Evolutionary conservation across 2,329 filamentous ascomycete genomes (phyloP).

Genomic region (Ceratocystis huliohia): DNA sequence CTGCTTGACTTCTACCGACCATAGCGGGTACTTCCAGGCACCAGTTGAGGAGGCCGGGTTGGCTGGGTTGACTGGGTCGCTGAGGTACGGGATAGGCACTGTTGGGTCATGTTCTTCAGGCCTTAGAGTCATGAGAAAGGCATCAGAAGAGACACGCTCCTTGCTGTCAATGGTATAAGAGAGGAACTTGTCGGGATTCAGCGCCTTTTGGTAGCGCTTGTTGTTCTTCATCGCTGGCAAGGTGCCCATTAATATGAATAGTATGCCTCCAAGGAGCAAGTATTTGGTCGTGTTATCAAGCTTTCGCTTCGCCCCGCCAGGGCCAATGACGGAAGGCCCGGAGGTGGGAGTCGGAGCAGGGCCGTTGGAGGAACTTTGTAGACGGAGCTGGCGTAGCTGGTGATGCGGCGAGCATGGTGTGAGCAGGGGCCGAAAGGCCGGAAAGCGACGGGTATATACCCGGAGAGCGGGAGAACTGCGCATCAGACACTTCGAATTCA

Average conservation of each 20-base stretch:
- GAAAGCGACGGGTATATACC: background rate
- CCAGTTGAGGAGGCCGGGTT: constrained; percentile 21
- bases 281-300: constrained; percentile 20
- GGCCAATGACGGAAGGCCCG: background rate
- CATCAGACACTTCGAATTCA: background rate
- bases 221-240: constrained; percentile 18
- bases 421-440: background rate
- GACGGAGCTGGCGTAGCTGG: background rate
- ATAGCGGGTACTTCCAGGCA: constrained; percentile 46
- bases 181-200: constrained; percentile 50
- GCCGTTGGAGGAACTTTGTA: background rate
- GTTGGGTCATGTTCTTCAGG: constrained; percentile 27
- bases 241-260: constrained; percentile 18
- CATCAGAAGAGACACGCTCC: constrained; percentile 51
- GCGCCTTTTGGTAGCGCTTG: constrained; percentile 24
- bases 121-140: constrained; percentile 54
- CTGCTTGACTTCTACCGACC: constrained; percentile 89
- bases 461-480: background rate
- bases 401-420: background rate
- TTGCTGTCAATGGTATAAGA: constrained; percentile 52
- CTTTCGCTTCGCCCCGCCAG: background rate
- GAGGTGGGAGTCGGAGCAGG: background rate
- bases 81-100: constrained; percentile 23
- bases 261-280: constrained; percentile 15
- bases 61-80: constrained; percentile 11